Base-by-base conservation (phyloP, 805 yeast species). In the Metschnikowia kunwiensis region DNA sequence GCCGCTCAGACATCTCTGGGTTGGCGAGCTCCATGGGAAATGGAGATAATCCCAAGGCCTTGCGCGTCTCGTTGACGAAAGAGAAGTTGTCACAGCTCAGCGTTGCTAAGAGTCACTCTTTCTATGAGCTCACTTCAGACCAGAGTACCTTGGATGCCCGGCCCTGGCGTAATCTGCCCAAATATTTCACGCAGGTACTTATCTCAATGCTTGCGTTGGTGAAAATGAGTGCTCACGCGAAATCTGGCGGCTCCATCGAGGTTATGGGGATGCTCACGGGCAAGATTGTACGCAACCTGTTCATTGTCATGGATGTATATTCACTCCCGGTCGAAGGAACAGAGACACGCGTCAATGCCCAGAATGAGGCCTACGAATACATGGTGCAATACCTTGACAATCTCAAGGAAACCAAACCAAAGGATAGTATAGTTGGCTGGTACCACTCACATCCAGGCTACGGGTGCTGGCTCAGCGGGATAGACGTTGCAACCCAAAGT, bases 221-320 rank as follows among this genome's bases (percentile, higher is more conserved):
- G 41, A 86, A 86, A 53, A 87, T 88, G 84, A 59, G 83, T 2
- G 65, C 77, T 10, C 96, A 88, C 60, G 89, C 96, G 1, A 66
- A 82, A 16, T 66, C 80, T 1, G 97, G 97, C 5, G 95, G 95
- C 1, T 65, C 82, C 7, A 82, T 86, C 25, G 98, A 91, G 57
- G 78, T 93, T 5, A 91, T 91, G 97, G 98, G 97, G 4, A 84
- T 89, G 84, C 69, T 91, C 58, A 76, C 89, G 0, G 97, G 98
- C 1, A 78, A 78, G 47, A 74, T 84, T 7, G 63, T 75, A 10
- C 68, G 66, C 5, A 61, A 68, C 13, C 61, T 72, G 16, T 72
- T 88, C 40, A 72, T 83, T 2, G 83, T 93, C 2, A 71, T 79
- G 70, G 96, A 91, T 57, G 81, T 80, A 7, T 91, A 83, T 57